Conservation (phyloP, 768 basidiomycete genomes). For the Pholiota conissans region DNA sequence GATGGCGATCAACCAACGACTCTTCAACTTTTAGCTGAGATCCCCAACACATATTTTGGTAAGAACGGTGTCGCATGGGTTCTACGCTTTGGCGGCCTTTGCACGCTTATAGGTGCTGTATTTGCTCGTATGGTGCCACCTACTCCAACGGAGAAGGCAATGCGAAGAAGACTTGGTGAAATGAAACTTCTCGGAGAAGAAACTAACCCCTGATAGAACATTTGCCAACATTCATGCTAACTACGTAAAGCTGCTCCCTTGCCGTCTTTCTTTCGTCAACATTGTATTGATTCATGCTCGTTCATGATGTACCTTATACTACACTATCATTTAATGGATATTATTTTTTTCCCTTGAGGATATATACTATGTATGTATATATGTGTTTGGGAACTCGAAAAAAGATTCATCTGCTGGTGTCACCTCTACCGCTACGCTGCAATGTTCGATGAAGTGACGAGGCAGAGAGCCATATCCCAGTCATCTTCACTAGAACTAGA, state of each 20-base stretch:
- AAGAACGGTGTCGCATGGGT: slow-evolving; percentile 96
- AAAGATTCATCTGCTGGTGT: neutral
- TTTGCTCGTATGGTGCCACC: slow-evolving; percentile 83
- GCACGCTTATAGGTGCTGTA: slow-evolving; percentile 79
- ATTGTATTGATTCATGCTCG: neutral
- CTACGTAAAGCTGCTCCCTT: neutral
- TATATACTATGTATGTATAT: neutral
- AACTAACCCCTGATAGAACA: slow-evolving; percentile 39
- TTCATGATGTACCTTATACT: slow-evolving; percentile 1
- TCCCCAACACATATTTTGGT: slow-evolving; percentile 63
- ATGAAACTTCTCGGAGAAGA: slow-evolving; percentile 76
- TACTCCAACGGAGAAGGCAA: slow-evolving; percentile 89
- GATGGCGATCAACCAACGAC: slow-evolving; percentile 46
- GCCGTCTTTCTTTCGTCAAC: neutral
- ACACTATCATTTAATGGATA: neutral
- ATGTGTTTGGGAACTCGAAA: too few species aligned
- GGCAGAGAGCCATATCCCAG: slow-evolving; percentile 61
- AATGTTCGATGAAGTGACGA: slow-evolving; percentile 21
- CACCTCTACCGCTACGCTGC: neutral
- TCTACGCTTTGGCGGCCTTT: slow-evolving; percentile 86
- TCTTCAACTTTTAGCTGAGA: slow-evolving; percentile 39
- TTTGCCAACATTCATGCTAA: neutral
- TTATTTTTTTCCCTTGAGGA: neutral
- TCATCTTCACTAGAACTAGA: slow-evolving; percentile 38
- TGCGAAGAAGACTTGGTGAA: slow-evolving; percentile 76